Evolutionary conservation across 164 flowering plant species (phyloP).

Genomic region (Vitis rupestris): DNA sequence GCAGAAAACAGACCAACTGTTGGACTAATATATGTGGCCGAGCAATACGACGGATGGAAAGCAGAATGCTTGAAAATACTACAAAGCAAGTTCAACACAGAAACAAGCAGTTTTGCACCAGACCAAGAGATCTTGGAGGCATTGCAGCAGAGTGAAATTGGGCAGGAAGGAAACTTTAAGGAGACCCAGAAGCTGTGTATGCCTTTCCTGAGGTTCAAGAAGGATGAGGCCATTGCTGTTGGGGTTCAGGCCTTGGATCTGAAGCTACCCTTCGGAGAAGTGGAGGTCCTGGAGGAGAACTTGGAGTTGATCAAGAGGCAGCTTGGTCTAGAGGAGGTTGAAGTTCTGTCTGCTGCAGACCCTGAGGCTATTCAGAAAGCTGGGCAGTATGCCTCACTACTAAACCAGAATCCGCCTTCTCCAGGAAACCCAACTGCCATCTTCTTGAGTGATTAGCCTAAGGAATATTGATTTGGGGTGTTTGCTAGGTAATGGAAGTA

Average conservation of each 20-base stretch:
- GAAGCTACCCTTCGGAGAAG: conserved; percentile 78
- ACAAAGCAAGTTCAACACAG: conserved; percentile 43
- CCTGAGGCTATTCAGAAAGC: conserved; percentile 49
- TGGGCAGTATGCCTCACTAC: conserved; percentile 41
- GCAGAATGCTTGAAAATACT: conserved; percentile 72
- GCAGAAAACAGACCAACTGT: conserved; percentile 44
- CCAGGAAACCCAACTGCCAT: conserved; percentile 85
- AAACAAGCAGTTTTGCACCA: conserved; percentile 50
- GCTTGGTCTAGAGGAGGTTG: conserved; percentile 64
- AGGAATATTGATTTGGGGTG: background rate
- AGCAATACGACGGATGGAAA: conserved; percentile 86
- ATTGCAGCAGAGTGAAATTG: conserved; percentile 42
- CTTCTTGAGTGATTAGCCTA: conserved; percentile 31
- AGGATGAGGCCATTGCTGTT: conserved; percentile 60
- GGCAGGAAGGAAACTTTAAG: conserved; percentile 51
- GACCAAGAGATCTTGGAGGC: conserved; percentile 61
- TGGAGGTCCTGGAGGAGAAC: conserved; percentile 74
- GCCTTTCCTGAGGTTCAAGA: conserved; percentile 90
- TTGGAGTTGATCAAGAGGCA: conserved; percentile 73
- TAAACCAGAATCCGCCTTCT: conserved; percentile 71
- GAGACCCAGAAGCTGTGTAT: conserved; percentile 70
- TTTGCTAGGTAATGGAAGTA: no score
- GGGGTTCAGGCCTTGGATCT: conserved; percentile 77
- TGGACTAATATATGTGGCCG: conserved; percentile 68
- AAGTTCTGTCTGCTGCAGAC: conserved; percentile 52